These are phyloP conservation scores for Fragaria iinumae DNA, from an alignment of 306 rosid genomes.

Conservation along the genomic window DNA sequence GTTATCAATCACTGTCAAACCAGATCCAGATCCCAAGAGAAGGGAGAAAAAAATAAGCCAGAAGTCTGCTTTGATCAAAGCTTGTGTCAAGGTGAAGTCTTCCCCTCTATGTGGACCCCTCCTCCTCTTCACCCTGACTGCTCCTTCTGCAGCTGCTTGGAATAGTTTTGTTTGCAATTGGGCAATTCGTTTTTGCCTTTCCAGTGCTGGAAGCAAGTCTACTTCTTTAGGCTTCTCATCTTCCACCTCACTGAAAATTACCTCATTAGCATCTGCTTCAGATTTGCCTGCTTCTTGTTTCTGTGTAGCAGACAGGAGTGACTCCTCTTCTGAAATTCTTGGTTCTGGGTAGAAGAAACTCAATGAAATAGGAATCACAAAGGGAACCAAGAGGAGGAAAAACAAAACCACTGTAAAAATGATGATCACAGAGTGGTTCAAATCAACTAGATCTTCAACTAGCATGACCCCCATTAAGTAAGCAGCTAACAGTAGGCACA, in stretches of 20 bases:
- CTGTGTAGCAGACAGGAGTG: slow-evolving; percentile 43
- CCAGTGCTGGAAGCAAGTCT: slow-evolving; percentile 57
- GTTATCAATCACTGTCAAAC: slow-evolving; percentile 88
- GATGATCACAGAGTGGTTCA: slow-evolving; percentile 45
- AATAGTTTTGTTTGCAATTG: slow-evolving; percentile 56
- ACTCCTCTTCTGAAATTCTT: slow-evolving; percentile 56
- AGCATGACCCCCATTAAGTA: slow-evolving; percentile 91
- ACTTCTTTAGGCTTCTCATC: slow-evolving; percentile 49
- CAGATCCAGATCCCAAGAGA: slow-evolving; percentile 85
- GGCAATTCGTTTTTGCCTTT: slow-evolving; percentile 58
- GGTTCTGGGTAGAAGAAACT: slow-evolving; percentile 30
- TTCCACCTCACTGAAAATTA: slow-evolving; percentile 53
- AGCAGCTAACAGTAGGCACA: slow-evolving; percentile 82
- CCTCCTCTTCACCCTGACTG: slow-evolving; percentile 83
- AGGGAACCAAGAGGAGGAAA: slow-evolving; percentile 53
- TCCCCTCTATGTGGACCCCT: slow-evolving; percentile 85
- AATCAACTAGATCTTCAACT: slow-evolving; percentile 60
- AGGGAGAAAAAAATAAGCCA: slow-evolving; percentile 90
- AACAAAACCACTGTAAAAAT: slow-evolving; percentile 55
- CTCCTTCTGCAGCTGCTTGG: slow-evolving; percentile 78
- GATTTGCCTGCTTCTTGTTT: slow-evolving; percentile 45
- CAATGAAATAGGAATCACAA: slow-evolving; percentile 60
- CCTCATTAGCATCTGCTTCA: slow-evolving; percentile 41
- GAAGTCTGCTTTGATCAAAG: slow-evolving; percentile 84
- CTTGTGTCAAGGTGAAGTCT: slow-evolving; percentile 85